phyloP scores from a whole-genome alignment of 768 basidiomycete species.

The Leucosporidium yakuticum region DNA sequence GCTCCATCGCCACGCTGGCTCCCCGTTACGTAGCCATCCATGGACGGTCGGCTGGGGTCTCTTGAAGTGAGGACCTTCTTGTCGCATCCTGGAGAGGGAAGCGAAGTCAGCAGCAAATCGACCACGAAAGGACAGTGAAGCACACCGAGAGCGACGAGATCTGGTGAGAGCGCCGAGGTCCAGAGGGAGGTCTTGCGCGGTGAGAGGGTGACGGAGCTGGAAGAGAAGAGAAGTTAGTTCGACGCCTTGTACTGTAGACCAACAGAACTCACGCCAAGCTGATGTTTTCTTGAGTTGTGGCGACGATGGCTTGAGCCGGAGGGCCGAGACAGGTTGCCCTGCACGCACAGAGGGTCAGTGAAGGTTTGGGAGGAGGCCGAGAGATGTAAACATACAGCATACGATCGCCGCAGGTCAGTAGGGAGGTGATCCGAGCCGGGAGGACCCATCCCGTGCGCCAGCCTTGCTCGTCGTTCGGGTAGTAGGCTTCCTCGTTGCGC shows the following conservation, averaged over 20 bases:
- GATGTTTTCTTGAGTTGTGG: conserved; percentile 20
- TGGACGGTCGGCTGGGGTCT: background rate
- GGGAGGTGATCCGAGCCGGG: conserved; percentile 15
- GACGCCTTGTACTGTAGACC: background rate
- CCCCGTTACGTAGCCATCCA: conserved; percentile 24
- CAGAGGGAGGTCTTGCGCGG: conserved; percentile 29
- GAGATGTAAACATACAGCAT: background rate
- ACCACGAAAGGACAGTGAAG: too few species aligned
- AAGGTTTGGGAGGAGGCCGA: background rate
- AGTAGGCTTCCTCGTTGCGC: conserved; percentile 10
- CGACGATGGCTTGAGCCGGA: conserved; percentile 25
- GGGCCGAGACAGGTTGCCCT: conserved; percentile 27
- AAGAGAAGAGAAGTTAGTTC: too few species aligned
- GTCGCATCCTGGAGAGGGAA: conserved; percentile 14
- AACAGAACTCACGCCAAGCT: conserved; percentile 15
- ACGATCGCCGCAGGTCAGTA: conserved; percentile 7
- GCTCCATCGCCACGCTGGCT: conserved; percentile 24
- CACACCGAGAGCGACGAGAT: conserved; percentile 24
- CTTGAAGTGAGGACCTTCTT: conserved; percentile 17
- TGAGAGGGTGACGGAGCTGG: conserved; percentile 21
- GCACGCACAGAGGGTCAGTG: background rate
- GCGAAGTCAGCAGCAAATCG: too few species aligned
- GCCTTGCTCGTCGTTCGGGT: conserved; percentile 31
- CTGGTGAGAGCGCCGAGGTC: conserved; percentile 24
- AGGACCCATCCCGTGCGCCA: conserved; percentile 25